Conservation (phyloP, 805 yeast species). For the Starmerella scarabaei region DNA sequence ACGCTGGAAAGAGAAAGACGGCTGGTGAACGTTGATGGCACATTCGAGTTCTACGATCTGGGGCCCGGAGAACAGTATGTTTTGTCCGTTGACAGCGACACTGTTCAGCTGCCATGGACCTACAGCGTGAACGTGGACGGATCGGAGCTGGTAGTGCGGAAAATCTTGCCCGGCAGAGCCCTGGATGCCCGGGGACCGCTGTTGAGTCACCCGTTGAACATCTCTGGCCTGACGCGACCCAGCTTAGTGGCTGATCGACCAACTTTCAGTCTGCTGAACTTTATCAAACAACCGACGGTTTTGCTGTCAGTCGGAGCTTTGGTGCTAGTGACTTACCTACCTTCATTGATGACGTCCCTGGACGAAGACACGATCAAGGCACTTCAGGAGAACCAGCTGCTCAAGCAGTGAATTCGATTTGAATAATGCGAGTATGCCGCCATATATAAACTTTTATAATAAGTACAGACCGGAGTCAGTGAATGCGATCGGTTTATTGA, state of each 20-base stretch:
- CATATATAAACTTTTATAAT: no score
- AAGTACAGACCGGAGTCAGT: no score
- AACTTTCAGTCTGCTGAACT: slow-evolving; percentile 23
- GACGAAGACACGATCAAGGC: slow-evolving; percentile 28
- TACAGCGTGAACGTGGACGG: slow-evolving; percentile 14
- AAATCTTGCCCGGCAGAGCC: slow-evolving; percentile 23
- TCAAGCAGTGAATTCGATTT: no score
- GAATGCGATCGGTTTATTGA: no score
- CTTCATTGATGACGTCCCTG: slow-evolving; percentile 23
- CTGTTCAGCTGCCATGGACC: slow-evolving; percentile 8
- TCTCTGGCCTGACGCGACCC: slow-evolving; percentile 14
- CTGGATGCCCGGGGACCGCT: slow-evolving; percentile 24
- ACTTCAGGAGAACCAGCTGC: no score
- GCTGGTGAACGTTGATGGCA: slow-evolving; percentile 13
- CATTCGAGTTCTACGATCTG: slow-evolving; percentile 12
- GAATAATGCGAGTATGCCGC: no score
- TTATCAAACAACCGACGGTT: slow-evolving; percentile 29
- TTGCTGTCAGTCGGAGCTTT: slow-evolving; percentile 25
- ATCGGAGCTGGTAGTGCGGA: slow-evolving; percentile 22
- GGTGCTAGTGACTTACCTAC: slow-evolving; percentile 26
- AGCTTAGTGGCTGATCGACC: slow-evolving; percentile 20
- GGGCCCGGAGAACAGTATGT: slow-evolving; percentile 10
- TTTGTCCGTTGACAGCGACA: slow-evolving; percentile 15
- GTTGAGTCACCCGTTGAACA: slow-evolving; percentile 25
- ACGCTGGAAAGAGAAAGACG: slow-evolving; percentile 2